Percentiles rank a stretch among this genome's conserved stretches.
Evolutionary conservation across 176 grass and related monocot species (phyloP).

Genomic region (Raddia distichophylla): DNA sequence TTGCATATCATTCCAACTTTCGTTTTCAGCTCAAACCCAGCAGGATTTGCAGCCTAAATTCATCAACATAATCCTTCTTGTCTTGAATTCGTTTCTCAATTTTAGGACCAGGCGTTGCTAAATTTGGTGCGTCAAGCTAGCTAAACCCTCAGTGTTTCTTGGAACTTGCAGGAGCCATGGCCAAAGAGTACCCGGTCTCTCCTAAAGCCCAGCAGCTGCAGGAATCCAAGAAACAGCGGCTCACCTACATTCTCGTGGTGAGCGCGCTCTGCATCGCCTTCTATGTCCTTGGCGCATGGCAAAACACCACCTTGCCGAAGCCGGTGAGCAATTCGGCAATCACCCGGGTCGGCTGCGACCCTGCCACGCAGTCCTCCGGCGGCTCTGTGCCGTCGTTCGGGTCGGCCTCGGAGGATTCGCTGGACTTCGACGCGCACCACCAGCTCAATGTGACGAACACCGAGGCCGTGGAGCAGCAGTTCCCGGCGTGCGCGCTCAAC

Average conservation of each 20-base stretch:
- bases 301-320: conserved; percentile 62
- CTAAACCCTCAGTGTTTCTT: conserved; percentile 38
- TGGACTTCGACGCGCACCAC: conserved; percentile 88
- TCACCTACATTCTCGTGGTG: conserved; percentile 69
- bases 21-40: not conserved
- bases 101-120: not conserved
- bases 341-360: conserved; percentile 45
- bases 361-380: conserved; percentile 21
- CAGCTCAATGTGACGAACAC: conserved; percentile 54
- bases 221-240: conserved; percentile 76
- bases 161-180: conserved; percentile 73
- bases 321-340: conserved; percentile 39
- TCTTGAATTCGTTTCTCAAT: not conserved
- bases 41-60: conserved; percentile 23
- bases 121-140: not conserved
- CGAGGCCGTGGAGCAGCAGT: conserved; percentile 17
- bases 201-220: conserved; percentile 73
- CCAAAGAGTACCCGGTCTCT: conserved; percentile 71
- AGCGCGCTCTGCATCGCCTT: conserved; percentile 77
- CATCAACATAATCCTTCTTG: not conserved
- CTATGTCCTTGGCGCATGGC: conserved; percentile 87
- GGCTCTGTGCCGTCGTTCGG: conserved; percentile 40
- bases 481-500: conserved; percentile 69
- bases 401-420: conserved; percentile 15
- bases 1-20: not conserved